These are phyloP conservation scores for Paraphoma chrysanthemicola DNA, from an alignment of 2,329 filamentous ascomycete genomes.

Conservation along the genomic window DNA sequence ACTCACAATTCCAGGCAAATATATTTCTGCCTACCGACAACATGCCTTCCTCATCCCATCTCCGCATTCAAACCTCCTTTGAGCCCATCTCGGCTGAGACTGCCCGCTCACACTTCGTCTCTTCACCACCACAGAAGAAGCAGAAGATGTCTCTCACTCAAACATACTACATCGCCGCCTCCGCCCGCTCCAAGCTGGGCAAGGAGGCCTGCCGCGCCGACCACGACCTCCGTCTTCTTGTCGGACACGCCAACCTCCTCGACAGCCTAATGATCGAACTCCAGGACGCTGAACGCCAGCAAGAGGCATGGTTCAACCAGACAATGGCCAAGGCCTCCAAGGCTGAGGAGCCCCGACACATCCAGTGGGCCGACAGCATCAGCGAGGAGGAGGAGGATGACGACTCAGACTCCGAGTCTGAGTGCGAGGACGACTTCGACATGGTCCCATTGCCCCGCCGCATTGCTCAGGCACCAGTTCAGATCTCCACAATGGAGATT, in stretches of 20 bases:
- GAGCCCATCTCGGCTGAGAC: slow-evolving; percentile 55
- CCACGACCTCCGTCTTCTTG: slow-evolving; percentile 92
- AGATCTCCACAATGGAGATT: slow-evolving; percentile 53
- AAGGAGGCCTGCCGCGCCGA: slow-evolving; percentile 87
- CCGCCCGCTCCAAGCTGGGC: slow-evolving; percentile 94
- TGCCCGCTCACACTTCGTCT: slow-evolving; percentile 51
- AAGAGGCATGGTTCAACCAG: slow-evolving; percentile 98
- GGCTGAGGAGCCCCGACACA: slow-evolving; percentile 69
- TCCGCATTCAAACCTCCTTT: slow-evolving; percentile 55
- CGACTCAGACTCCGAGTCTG: slow-evolving; percentile 54
- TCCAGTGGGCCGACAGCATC: slow-evolving; percentile 86
- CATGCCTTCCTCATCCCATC: slow-evolving; percentile 57
- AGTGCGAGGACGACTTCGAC: slow-evolving; percentile 61
- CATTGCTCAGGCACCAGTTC: slow-evolving; percentile 50
- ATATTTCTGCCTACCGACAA: slow-evolving; percentile 39
- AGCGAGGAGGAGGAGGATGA: slow-evolving; percentile 78
- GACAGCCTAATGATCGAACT: slow-evolving; percentile 92
- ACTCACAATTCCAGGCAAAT: slow-evolving; percentile 55
- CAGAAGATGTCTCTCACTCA: slow-evolving; percentile 98
- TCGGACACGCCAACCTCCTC: slow-evolving; percentile 97
- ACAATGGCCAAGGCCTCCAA: slow-evolving; percentile 79
- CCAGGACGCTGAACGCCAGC: slow-evolving; percentile 90
- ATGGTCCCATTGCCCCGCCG: slow-evolving; percentile 51
- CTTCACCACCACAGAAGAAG: slow-evolving; percentile 59
- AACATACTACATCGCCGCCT: slow-evolving; percentile 98